A percentile compares a stretch with the other conserved stretches of the same genome.
Evolutionary conservation across 2,329 filamentous ascomycete genomes (phyloP).

Genomic region (Berkeleyomyces rouxiae): DNA sequence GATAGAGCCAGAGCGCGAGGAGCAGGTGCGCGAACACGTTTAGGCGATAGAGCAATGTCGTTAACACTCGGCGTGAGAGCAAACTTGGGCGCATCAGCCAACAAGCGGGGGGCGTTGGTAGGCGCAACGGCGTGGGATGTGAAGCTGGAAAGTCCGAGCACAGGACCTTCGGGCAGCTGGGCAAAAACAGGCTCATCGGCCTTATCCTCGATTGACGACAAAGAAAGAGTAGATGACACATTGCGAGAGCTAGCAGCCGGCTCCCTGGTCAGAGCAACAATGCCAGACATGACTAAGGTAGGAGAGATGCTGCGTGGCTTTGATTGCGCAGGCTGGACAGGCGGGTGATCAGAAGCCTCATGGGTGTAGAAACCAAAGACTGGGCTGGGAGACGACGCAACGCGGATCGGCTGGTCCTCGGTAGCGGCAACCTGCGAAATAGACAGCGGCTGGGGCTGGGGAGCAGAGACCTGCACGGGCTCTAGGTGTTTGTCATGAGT

Average conservation of each 20-base stretch:
- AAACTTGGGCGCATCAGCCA: conserved; percentile 16
- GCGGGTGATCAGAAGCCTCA: conserved; percentile 10
- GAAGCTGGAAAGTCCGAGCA: conserved; percentile 18
- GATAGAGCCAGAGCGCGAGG: conserved; percentile 8
- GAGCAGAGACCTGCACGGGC: neutral
- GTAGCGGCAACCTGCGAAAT: conserved; percentile 15
- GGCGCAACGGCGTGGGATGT: conserved; percentile 19
- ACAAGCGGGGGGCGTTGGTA: conserved; percentile 11
- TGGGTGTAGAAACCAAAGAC: too few relatives aligned
- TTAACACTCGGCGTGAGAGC: neutral
- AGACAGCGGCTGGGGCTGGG: conserved; percentile 14
- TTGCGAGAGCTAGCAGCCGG: conserved; percentile 11
- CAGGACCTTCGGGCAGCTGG: neutral
- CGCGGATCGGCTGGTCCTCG: conserved; percentile 14
- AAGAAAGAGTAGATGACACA: conserved; percentile 14
- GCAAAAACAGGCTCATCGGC: conserved; percentile 11
- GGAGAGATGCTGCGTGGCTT: neutral
- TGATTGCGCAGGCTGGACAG: neutral
- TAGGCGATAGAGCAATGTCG: conserved; percentile 4
- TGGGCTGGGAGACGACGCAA: conserved; percentile 6
- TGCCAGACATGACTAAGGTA: conserved; percentile 1
- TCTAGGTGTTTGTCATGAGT: neutral
- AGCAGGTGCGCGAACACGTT: neutral
- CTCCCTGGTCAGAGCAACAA: conserved; percentile 9
- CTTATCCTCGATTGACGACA: conserved; percentile 16